phyloP scores from a whole-genome alignment of 208 protist genomes.

The Leishmania mexicana region DNA sequence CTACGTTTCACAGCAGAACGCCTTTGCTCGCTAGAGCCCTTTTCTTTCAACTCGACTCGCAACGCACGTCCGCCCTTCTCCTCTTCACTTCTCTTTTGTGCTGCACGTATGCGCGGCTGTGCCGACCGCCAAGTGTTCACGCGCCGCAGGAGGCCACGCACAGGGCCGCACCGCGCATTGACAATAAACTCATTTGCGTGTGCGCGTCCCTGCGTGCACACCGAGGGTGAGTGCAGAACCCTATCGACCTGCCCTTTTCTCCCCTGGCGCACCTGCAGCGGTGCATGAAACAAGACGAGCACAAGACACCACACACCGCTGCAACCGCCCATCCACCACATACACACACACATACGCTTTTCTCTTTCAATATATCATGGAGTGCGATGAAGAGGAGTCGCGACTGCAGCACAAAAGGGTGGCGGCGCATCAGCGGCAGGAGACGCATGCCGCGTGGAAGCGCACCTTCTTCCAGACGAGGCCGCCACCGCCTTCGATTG shows the following conservation, averaged over 20 bases:
- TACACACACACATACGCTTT: background rate
- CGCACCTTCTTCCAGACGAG: constrained; percentile 73
- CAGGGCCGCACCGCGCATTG: background rate
- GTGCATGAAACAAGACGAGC: background rate
- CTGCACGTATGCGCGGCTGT: background rate
- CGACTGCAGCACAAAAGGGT: constrained; percentile 28
- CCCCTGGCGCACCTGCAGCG: background rate
- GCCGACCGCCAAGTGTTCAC: background rate
- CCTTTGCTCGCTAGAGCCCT: background rate
- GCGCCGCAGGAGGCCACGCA: background rate
- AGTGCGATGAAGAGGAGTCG: constrained; percentile 13
- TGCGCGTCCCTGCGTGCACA: background rate
- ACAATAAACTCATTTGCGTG: background rate
- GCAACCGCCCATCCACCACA: background rate
- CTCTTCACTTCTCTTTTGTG: background rate
- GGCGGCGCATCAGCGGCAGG: constrained; percentile 37
- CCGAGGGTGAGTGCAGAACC: background rate
- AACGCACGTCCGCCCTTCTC: background rate
- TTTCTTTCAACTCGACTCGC: background rate
- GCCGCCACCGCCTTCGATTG: constrained; percentile 56
- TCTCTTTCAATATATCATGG: background rate
- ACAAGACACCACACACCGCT: background rate
- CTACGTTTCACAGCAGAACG: background rate
- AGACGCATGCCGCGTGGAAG: constrained; percentile 73
- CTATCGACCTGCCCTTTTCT: background rate